Conservation (phyloP, 1,284 basidiomycete genomes). For the Ganoderma multipileum region DNA sequence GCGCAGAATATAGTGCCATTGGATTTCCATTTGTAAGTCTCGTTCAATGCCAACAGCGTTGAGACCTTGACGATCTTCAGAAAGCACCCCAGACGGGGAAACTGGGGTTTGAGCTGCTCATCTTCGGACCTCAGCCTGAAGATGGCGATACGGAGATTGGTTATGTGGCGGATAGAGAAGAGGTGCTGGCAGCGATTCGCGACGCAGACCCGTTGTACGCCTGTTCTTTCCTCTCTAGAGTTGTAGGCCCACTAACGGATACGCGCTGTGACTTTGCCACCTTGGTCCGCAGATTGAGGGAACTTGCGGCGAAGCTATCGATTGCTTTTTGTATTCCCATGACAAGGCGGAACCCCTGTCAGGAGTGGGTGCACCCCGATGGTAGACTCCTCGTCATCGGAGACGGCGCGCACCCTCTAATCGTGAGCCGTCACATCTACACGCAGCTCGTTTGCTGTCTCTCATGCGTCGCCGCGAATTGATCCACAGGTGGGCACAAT, state of each 20-base stretch:
- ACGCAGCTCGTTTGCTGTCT: background rate
- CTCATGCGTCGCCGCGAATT: background rate
- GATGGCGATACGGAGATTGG: background rate
- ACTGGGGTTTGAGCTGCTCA: conserved; percentile 13
- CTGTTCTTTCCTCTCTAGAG: background rate
- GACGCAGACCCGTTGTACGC: conserved; percentile 24
- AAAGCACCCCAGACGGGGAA: conserved; percentile 18
- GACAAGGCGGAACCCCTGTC: conserved; percentile 29
- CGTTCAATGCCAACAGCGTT: background rate
- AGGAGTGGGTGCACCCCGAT: conserved; percentile 37
- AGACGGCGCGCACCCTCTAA: conserved; percentile 57
- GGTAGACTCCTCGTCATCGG: conserved; percentile 36
- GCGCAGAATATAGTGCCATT: conserved; percentile 25
- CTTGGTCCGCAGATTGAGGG: conserved; percentile 15
- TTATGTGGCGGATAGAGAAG: background rate
- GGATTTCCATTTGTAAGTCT: conserved; percentile 29
- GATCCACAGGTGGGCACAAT: conserved; percentile 54
- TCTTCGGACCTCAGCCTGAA: conserved; percentile 11
- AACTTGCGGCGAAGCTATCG: conserved; percentile 22
- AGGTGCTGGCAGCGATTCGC: conserved; percentile 8
- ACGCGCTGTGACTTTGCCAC: background rate
- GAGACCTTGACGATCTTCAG: background rate
- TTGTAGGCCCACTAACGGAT: background rate
- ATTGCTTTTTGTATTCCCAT: conserved; percentile 20
- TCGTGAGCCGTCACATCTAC: conserved; percentile 43